Conservation (phyloP, 805 yeast species). For the Candida schatavii region DNA sequence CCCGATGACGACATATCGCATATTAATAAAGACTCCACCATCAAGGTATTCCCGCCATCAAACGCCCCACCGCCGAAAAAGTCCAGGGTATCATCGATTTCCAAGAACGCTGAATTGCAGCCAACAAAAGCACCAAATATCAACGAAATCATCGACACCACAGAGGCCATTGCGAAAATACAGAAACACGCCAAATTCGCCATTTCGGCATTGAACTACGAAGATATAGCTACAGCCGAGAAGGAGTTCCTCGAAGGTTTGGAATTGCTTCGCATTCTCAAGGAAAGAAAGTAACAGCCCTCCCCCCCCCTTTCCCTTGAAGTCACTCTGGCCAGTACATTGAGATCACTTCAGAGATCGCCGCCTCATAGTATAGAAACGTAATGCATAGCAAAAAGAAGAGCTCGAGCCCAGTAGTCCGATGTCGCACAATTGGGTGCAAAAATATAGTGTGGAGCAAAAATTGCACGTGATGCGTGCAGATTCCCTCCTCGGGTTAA, state of each 20-base stretch:
- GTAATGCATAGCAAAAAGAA: too few species aligned
- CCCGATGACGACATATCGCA: slow-evolving; percentile 38
- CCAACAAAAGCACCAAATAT: slow-evolving; percentile 31
- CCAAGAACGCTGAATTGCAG: neutral
- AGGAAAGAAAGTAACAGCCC: too few species aligned
- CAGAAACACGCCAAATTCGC: slow-evolving; percentile 76
- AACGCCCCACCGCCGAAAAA: neutral
- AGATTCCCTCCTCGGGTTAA: too few species aligned
- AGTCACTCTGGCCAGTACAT: too few species aligned
- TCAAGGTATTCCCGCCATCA: slow-evolving; percentile 31
- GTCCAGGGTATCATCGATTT: slow-evolving; percentile 1
- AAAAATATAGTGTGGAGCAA: too few species aligned
- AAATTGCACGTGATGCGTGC: too few species aligned
- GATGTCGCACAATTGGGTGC: too few species aligned
- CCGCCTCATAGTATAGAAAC: too few species aligned
- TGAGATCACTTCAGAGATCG: too few species aligned
- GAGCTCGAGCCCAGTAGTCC: too few species aligned
- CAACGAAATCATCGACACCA: slow-evolving; percentile 48
- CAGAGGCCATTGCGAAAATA: slow-evolving; percentile 55
- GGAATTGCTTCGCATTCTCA: slow-evolving; percentile 38
- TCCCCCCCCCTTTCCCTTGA: too few species aligned
- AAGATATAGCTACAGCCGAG: slow-evolving; percentile 68
- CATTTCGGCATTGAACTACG: slow-evolving; percentile 75
- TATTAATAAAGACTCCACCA: slow-evolving; percentile 37
- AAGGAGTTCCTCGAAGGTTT: slow-evolving; percentile 56